Base-by-base conservation (phyloP, 768 basidiomycete genomes). In the Amanita muscaria region DNA sequence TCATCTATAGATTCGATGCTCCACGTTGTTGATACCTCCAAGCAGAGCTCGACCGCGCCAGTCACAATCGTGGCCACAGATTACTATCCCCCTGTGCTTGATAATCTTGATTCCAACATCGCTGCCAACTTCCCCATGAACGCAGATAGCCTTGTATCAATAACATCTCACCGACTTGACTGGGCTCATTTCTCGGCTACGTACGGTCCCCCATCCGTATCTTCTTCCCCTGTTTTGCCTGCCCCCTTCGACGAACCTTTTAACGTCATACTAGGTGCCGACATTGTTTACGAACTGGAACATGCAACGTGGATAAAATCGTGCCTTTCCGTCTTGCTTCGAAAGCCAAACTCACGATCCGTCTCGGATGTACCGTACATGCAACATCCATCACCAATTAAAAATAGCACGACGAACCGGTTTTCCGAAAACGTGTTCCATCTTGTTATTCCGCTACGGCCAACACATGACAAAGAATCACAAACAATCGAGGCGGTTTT, bases 181-280 rank as follows among this genome's bases (percentile, higher is more conserved):
- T 90, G 88, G 88, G 64, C 69, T 0, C 53, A 56, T 0, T 68
- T 71, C 44, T 24, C 33, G 3, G 35, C 43, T 3, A 44, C 32
- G 23, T 44, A 44, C 33, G 10, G 22, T 12, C 38, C n/a, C 5
- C 32, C 43, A 3, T 6, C 4, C 23, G 8, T n/a, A 6, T 5
- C 31, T 1, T 7, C 34, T 9, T 7, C n/a, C 19, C 16, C 39
- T 22, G 2, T n/a, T 14, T 21, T 22, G 11, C 34, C 34, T 16
- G 18, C 25, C 5, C 44, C 34, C 14, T 39, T 46, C 21, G 56
- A 67, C 29, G 44, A 51, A 24, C 63, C 72, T 0, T 90, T 86
- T 60, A 80, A 89, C 45, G 54, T 88, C 8, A 64, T 90, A 9
- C 66, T 89, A 19, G 89, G 82, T 0, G 85, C 88, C n/a, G 88